These are phyloP conservation scores for Pleoardoris graminearum DNA, from an alignment of 2,329 filamentous ascomycete species.

Conservation along the genomic window DNA sequence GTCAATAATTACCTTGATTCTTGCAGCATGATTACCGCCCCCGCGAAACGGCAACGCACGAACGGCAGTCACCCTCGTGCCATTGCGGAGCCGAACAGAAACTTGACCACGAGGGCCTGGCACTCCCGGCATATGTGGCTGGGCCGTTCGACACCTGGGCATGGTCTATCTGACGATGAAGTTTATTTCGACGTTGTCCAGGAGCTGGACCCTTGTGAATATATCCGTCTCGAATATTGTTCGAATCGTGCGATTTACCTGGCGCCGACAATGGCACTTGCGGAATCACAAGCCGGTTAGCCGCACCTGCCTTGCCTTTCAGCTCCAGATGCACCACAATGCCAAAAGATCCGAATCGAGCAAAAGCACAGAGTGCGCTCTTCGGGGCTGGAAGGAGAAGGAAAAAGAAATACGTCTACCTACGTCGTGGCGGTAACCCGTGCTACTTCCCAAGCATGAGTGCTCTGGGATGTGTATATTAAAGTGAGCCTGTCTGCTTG, in stretches of 20 bases:
- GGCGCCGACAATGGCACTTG: not conserved
- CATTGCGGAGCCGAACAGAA: slow-evolving; percentile 19
- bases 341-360: not conserved
- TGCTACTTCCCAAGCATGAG: not conserved
- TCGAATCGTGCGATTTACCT: not conserved
- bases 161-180: slow-evolving; percentile 22
- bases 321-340: not conserved
- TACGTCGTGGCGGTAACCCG: not conserved
- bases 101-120: slow-evolving; percentile 15
- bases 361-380: not conserved
- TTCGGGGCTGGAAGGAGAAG: not conserved
- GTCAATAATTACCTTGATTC: slow-evolving; percentile 26
- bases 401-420: not conserved
- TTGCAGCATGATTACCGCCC: slow-evolving; percentile 19
- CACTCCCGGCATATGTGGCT: slow-evolving; percentile 25
- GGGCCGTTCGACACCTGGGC: slow-evolving; percentile 13
- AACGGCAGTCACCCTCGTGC: slow-evolving; percentile 30
- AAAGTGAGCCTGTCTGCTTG: not conserved
- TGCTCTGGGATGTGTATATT: not conserved
- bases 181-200: slow-evolving; percentile 10
- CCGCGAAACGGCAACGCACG: slow-evolving; percentile 22
- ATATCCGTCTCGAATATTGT: not conserved
- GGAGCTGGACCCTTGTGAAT: not conserved
- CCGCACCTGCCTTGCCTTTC: not conserved
- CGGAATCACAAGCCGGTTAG: not conserved